Evolutionary conservation across 2,329 filamentous ascomycete species (phyloP).

Genomic region (Ophiocordyceps australis): DNA sequence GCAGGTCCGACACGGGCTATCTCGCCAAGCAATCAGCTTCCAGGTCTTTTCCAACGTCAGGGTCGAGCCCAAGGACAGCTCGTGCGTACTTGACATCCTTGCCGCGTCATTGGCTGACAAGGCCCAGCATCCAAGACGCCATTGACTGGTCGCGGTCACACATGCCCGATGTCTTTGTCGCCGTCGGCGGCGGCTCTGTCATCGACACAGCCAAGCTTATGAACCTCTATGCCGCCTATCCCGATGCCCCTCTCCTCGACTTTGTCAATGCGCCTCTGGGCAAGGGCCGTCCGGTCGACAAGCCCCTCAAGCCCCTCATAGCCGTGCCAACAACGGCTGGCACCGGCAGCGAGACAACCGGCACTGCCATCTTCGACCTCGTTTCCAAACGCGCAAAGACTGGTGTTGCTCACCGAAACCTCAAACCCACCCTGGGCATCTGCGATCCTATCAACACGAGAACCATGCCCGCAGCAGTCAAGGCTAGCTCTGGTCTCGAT

Average conservation of each 20-base stretch:
- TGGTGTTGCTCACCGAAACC: constrained; percentile 82
- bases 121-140: constrained; percentile 59
- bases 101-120: background rate
- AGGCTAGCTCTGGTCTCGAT: constrained; percentile 80
- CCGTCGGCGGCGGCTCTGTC: constrained; percentile 77
- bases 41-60: constrained; percentile 65
- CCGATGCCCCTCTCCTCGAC: constrained; percentile 85
- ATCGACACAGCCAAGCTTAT: constrained; percentile 98
- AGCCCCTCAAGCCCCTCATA: constrained; percentile 55
- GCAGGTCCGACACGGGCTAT: constrained; percentile 68
- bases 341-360: constrained; percentile 85
- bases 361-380: constrained; percentile 94
- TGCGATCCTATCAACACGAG: constrained; percentile 74
- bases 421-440: constrained; percentile 90
- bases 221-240: constrained; percentile 87
- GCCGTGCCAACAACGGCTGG: constrained; percentile 72
- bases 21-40: constrained; percentile 61
- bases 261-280: constrained; percentile 94
- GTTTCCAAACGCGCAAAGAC: constrained; percentile 85
- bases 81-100: constrained; percentile 35
- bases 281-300: constrained; percentile 60
- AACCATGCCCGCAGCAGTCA: constrained; percentile 90
- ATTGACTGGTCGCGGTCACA: constrained; percentile 75
- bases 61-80: constrained; percentile 89
- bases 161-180: constrained; percentile 73